phyloP scores from a whole-genome alignment of 352 stramenopile genomes.

The Phytophthora rubi region DNA sequence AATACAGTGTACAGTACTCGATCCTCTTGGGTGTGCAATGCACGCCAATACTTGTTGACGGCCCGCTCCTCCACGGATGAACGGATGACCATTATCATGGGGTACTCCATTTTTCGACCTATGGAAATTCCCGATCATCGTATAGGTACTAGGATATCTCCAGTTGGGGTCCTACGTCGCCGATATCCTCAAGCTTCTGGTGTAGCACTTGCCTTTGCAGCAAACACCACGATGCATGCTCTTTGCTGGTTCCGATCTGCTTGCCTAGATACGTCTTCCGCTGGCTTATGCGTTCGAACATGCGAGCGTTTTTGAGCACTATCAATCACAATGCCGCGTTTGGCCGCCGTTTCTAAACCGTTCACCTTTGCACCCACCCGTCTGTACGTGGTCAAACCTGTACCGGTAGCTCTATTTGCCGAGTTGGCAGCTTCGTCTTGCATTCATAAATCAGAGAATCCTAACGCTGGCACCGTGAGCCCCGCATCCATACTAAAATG shows the following conservation, averaged over 20 bases:
- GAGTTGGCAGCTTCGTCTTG: neutral
- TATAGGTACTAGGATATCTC: too few species aligned
- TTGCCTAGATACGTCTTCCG: constrained; percentile 6
- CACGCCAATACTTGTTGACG: neutral
- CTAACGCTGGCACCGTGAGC: too few species aligned
- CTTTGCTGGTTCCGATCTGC: constrained; percentile 5
- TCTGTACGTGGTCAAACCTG: neutral
- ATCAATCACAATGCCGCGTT: constrained; percentile 10
- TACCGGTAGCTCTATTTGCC: neutral
- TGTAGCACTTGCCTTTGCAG: constrained; percentile 17
- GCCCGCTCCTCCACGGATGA: too few species aligned
- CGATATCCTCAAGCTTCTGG: too few species aligned
- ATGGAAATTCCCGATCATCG: too few species aligned
- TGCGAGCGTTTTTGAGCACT: constrained; percentile 2
- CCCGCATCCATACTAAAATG: too few species aligned
- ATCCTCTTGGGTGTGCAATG: neutral
- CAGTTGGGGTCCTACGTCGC: too few species aligned
- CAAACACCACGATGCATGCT: constrained; percentile 7
- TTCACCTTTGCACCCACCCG: constrained; percentile 21
- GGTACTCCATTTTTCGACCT: too few species aligned
- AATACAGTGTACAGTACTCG: neutral
- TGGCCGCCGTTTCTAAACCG: constrained; percentile 1
- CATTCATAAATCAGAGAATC: constrained; percentile 9
- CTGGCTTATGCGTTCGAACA: constrained; percentile 19
- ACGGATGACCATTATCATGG: too few species aligned